A percentile compares a stretch with the other conserved stretches of the same genome.
Conservation (phyloP, 116 monocot genomes). For the Zostera marina region DNA sequence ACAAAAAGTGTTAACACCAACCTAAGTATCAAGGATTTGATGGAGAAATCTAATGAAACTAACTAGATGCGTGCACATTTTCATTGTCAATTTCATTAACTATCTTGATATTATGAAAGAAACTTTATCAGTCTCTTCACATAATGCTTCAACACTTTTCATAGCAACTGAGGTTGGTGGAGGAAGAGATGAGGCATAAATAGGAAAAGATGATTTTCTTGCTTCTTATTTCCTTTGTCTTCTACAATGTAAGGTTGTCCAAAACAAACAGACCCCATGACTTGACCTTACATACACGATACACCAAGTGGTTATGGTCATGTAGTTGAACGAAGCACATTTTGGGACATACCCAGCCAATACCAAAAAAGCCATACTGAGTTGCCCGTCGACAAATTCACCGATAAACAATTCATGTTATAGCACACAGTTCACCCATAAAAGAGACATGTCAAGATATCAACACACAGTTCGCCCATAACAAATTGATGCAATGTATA, state of each 20-base stretch:
- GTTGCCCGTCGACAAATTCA: no score
- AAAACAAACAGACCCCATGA: not conserved
- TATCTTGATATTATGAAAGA: not conserved
- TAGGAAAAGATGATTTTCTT: not conserved
- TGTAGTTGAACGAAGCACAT: not conserved
- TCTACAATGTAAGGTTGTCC: constrained; percentile 4
- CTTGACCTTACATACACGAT: not conserved
- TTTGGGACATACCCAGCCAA: no score
- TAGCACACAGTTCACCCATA: no score
- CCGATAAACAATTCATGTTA: no score
- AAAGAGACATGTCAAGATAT: constrained; percentile 1
- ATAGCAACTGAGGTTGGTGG: not conserved
- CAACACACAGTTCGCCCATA: constrained; percentile 51
- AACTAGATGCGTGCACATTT: not conserved
- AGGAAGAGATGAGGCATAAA: not conserved
- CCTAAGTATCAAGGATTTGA: no score
- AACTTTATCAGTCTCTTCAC: not conserved
- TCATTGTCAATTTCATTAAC: not conserved
- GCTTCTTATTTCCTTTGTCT: constrained; percentile 4
- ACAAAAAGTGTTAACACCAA: no score
- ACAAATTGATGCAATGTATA: constrained; percentile 63
- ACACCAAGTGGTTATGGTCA: not conserved
- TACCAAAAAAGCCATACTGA: no score
- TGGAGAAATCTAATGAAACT: not conserved
- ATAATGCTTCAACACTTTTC: constrained; percentile 2